Percentiles rank a stretch among this genome's conserved stretches.
Evolutionary conservation across 2,329 filamentous ascomycete species (phyloP).

Genomic region (Fusarium phyllophilum): DNA sequence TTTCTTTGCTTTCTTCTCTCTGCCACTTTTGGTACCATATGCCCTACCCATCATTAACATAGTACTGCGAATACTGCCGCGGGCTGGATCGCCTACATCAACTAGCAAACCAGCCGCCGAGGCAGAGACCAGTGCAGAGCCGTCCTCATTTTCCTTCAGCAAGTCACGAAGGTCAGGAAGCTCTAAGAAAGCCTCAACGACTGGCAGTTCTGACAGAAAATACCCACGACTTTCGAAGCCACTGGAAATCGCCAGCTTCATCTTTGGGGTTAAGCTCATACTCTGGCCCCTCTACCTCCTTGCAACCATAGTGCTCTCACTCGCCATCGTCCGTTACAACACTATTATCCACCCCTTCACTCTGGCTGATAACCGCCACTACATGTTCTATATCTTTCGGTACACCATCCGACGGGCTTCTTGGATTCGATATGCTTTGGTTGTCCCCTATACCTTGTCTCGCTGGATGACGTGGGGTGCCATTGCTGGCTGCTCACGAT

Average conservation of each 20-base stretch:
- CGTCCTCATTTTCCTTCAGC: neutral
- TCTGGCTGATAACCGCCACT: constrained; percentile 94
- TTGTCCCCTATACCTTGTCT: constrained; percentile 75
- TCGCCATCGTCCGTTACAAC: constrained; percentile 76
- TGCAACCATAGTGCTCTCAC: constrained; percentile 50
- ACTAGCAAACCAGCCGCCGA: neutral
- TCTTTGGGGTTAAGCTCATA: constrained; percentile 49
- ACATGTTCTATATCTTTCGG: constrained; percentile 96
- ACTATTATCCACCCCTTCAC: constrained; percentile 97
- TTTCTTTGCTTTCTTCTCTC: constrained; percentile 88
- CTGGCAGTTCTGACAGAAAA: neutral
- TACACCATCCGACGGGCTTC: constrained; percentile 76
- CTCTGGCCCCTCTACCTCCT: constrained; percentile 52
- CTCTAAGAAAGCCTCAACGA: neutral
- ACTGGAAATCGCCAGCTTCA: constrained; percentile 1
- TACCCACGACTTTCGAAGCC: constrained; percentile 12
- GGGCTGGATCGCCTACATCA: neutral
- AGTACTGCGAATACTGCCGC: neutral
- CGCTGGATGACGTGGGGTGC: constrained; percentile 75
- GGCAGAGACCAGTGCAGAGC: neutral
- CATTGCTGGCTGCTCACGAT: constrained; percentile 59
- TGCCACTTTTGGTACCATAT: constrained; percentile 74
- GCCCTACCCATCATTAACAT: constrained; percentile 51
- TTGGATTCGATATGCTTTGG: constrained; percentile 72
- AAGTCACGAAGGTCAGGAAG: neutral